Base-by-base conservation (phyloP, 140 eudicot species). In the Senecio squalidus region DNA sequence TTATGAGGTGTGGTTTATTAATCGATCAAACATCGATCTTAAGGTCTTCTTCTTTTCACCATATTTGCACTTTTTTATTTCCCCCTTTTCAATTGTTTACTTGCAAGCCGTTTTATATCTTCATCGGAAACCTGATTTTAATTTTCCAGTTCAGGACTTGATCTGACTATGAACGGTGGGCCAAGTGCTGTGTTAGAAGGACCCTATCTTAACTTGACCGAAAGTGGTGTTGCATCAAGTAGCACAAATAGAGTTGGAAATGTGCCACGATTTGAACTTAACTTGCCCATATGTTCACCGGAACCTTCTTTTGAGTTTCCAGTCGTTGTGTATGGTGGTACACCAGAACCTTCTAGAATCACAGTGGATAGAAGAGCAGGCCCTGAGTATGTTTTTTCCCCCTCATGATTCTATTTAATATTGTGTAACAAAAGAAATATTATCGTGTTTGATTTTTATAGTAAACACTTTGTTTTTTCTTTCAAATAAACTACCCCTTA, bases 1-100 rank as follows among this genome's bases (percentile, higher is more conserved):
- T 9, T n/a, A 36, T 36, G 43, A 36, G 43, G 3, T 9, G 43
- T 36, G 10, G 43, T n/a, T n/a, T n/a, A n/a, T 52, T 8, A 15
- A 47, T 52, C 71, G 80, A 13, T 68, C 87, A 14, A 80, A 80
- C 72, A 36, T 76, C 9, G 87, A 80, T 62, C 80, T 80, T 6
- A 80, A 80, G 86, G 82, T 76, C 3, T 36, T 2, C 8, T 49
- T 26, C 17, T 11, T 47, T 30, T 28, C 66, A 25, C 26, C 69
- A 33, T 21, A 9, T 30, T 62, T 6, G 17, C 10, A 9, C 9
- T 2, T 47, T 18, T 22, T 31, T 10, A 0, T 16, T 58, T 45
- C 25, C 15, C 25, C 15, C 5, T 33, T 27, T 47, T 21, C 10
- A 47, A 5, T 17, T 24, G 26, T 41, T 20, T 61, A 60, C 30